A percentile compares a stretch with the other conserved stretches of the same genome.
These are phyloP conservation scores for Candida nemodendra DNA, from an alignment of 805 yeast genomes.

Conservation along the genomic window DNA sequence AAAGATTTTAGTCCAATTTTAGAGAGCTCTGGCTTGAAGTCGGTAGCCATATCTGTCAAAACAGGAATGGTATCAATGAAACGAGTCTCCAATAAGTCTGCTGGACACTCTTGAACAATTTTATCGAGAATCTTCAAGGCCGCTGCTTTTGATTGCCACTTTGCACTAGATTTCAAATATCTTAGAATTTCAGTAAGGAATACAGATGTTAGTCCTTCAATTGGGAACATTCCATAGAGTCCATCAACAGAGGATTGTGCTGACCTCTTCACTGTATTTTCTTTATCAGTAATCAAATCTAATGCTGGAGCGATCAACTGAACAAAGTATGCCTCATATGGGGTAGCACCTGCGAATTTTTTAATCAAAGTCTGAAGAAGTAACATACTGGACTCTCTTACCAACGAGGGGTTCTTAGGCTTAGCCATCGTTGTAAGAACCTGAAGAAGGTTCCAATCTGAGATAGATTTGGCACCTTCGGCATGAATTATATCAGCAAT, in stretches of 20 bases:
- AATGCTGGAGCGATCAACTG: slow-evolving; percentile 62
- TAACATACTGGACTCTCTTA: slow-evolving; percentile 75
- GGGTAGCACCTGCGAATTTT: slow-evolving; percentile 63
- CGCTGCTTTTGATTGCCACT: slow-evolving; percentile 88
- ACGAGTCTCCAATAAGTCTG: slow-evolving; percentile 78
- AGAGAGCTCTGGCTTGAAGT: slow-evolving; percentile 94
- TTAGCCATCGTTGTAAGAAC: slow-evolving; percentile 65
- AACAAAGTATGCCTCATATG: slow-evolving; percentile 72
- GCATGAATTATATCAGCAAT: slow-evolving; percentile 50
- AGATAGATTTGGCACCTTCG: slow-evolving; percentile 47
- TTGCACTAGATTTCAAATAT: slow-evolving; percentile 78
- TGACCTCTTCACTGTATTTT: slow-evolving; percentile 77
- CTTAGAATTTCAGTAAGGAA: slow-evolving; percentile 58
- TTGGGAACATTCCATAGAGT: slow-evolving; percentile 66
- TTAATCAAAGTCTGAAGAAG: slow-evolving; percentile 54
- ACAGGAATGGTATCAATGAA: slow-evolving; percentile 80
- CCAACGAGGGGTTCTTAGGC: slow-evolving; percentile 68
- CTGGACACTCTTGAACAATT: slow-evolving; percentile 74
- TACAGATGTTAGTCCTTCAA: slow-evolving; percentile 74
- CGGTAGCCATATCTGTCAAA: slow-evolving; percentile 86
- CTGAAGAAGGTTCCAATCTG: slow-evolving; percentile 65
- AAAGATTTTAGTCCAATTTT: slow-evolving; percentile 75
- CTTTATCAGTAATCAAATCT: slow-evolving; percentile 83
- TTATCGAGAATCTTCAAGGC: slow-evolving; percentile 73
- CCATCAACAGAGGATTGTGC: slow-evolving; percentile 79